A percentile compares a stretch with the other conserved stretches of the same genome.
Evolutionary conservation across 75 land plant genomes (phyloP).

Genomic region (Selaginella moellendorffii): DNA sequence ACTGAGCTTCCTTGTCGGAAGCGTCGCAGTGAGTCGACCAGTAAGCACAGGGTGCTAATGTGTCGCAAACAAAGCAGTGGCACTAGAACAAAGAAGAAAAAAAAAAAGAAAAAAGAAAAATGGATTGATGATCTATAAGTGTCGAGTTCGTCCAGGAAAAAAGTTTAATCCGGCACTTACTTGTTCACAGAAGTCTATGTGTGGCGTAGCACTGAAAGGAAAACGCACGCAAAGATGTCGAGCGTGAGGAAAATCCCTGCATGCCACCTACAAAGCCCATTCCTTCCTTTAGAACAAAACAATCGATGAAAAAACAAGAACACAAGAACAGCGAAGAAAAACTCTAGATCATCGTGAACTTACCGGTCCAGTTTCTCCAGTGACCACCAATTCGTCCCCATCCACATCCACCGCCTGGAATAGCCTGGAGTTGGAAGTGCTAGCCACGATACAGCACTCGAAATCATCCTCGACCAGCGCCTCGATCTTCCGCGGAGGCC

Average conservation of each 20-base stretch:
- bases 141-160: background rate
- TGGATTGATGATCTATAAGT: background rate
- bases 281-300: no score
- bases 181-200: slow-evolving; percentile 38
- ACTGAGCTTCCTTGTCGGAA: slow-evolving; percentile 44
- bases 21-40: slow-evolving; percentile 76
- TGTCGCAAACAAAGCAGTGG: slow-evolving; percentile 79
- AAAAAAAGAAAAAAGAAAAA: slow-evolving; percentile 3
- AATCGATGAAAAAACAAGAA: no score
- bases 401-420: slow-evolving; percentile 4
- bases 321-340: background rate
- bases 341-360: background rate
- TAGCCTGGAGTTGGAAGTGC: slow-evolving; percentile 4
- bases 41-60: slow-evolving; percentile 49
- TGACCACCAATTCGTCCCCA: slow-evolving; percentile 23
- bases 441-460: slow-evolving; percentile 23
- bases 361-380: slow-evolving; percentile 26
- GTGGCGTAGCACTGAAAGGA: slow-evolving; percentile 43
- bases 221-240: slow-evolving; percentile 52
- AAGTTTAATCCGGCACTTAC: slow-evolving; percentile 17
- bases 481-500: slow-evolving; percentile 2
- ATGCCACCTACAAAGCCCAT: slow-evolving; percentile 77
- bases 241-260: slow-evolving; percentile 76
- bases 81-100: slow-evolving; percentile 38
- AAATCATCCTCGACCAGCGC: slow-evolving; percentile 14